These are phyloP conservation scores for Thraustochytrium striatum DNA, from an alignment of 352 stramenopile genomes.

Conservation along the genomic window DNA sequence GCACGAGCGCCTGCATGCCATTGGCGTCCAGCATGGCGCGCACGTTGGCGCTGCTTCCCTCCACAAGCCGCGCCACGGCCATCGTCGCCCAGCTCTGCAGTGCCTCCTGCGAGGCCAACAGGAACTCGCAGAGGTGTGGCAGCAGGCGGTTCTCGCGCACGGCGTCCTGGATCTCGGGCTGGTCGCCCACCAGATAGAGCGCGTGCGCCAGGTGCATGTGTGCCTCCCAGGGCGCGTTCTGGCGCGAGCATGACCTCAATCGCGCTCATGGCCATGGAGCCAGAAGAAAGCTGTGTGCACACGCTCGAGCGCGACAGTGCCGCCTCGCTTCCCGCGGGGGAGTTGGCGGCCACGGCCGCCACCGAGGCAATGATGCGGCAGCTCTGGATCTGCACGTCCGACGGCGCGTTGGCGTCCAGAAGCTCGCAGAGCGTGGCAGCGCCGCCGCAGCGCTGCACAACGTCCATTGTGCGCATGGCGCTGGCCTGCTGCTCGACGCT, in stretches of 20 bases:
- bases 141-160: neutral
- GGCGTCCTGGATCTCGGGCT: slow-evolving; percentile 16
- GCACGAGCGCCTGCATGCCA: slow-evolving; percentile 30
- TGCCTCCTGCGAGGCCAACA: slow-evolving; percentile 27
- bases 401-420: neutral
- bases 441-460: slow-evolving; percentile 31
- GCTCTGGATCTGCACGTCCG: slow-evolving; percentile 21
- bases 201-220: slow-evolving; percentile 32
- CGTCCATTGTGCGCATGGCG: slow-evolving; percentile 19
- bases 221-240: slow-evolving; percentile 17
- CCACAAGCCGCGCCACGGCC: slow-evolving; percentile 21
- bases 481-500: slow-evolving; percentile 25
- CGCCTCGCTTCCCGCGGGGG: neutral
- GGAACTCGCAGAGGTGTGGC: neutral
- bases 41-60: slow-evolving; percentile 7
- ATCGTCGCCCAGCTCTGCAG: slow-evolving; percentile 3
- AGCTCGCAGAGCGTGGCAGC: slow-evolving; percentile 7
- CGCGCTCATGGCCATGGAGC: slow-evolving; percentile 2
- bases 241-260: neutral
- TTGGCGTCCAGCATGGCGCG: slow-evolving; percentile 37
- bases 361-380: neutral
- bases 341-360: neutral
- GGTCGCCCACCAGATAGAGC: slow-evolving; percentile 35
- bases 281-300: slow-evolving; percentile 8
- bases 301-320: neutral